Evolutionary conservation across 768 basidiomycete species (phyloP), one percentile per base, ranked within the genome.

Genomic region (Agaricus sinodeliciosus): DNA sequence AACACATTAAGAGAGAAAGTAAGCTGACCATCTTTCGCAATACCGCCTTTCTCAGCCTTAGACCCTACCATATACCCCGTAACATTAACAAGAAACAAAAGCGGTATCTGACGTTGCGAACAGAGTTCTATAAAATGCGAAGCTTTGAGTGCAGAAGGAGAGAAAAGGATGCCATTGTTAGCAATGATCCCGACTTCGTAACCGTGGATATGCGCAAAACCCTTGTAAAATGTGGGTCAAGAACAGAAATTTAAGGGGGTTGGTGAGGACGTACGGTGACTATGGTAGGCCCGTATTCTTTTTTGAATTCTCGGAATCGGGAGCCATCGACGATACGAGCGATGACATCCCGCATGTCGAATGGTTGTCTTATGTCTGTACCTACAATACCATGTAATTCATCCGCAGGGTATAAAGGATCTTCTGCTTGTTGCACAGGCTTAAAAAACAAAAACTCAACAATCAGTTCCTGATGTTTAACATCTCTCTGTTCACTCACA

Each of bases 51-150:
- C 70, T 97, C 94, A 16, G 94, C 94, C 58, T 94, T 94, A 4
- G 90, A 93, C 4, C 94, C 94, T 3, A 97, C 94, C 94, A 96
- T 97, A 62, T 96, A 97, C 11, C 90, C 91, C 2, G 91, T 91
- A n/a, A 96, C 90, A 62, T 97, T 97, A 42, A 95, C 94, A 39
- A 97, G 78, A 76, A 96, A 97, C 16, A 97, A 74, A 2, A 97
- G 69, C 0, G 94, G 94, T 49, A 96, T 91, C 56, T 78, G 78
- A 8, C 94, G 79, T 65, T 97, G 94, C 0, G 91, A 92, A 62
- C 94, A 97, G 3, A 96, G 76, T 65, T 95, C 80, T 56, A 97
- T 94, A 66, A 97, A 97, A 60, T 97, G 94, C 3, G 94, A 90
- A 9, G 93, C 92, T 67, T 97, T 96, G 50, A 93, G 69, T 1